These are phyloP conservation scores for Eucalyptus camaldulensis DNA, from an alignment of 345 rosid species.

Conservation along the genomic window DNA sequence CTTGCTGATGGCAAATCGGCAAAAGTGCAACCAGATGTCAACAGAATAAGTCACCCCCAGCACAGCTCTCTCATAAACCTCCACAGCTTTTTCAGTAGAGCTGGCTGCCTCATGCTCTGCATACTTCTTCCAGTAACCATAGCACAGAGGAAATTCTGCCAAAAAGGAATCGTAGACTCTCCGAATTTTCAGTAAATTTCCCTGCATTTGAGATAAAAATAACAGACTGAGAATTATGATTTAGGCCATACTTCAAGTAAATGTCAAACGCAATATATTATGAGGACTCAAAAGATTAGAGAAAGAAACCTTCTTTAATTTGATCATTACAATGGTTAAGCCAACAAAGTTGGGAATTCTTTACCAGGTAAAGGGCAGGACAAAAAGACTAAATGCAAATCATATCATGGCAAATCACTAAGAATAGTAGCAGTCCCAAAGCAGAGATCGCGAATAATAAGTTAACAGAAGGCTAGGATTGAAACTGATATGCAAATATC, in stretches of 20 bases:
- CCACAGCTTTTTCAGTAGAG: constrained; percentile 87
- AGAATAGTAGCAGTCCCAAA: background rate
- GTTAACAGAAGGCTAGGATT: background rate
- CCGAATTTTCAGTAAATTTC: constrained; percentile 62
- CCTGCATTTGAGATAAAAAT: constrained; percentile 31
- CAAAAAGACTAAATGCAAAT: background rate
- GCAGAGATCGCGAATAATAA: background rate
- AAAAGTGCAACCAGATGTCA: constrained; percentile 94
- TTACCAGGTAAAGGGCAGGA: background rate
- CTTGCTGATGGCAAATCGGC: constrained; percentile 66
- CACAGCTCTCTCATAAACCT: constrained; percentile 93
- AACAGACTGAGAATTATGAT: background rate
- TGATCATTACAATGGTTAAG: background rate
- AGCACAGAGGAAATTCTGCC: constrained; percentile 91
- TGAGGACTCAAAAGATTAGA: background rate
- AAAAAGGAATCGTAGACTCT: constrained; percentile 86
- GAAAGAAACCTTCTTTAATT: background rate
- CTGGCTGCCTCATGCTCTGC: constrained; percentile 95
- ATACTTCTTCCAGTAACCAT: constrained; percentile 99
- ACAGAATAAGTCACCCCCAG: constrained; percentile 93
- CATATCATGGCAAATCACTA: background rate
- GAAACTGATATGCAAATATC: background rate
- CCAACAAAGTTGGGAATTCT: background rate
- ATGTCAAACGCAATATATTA: background rate
- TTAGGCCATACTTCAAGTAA: background rate